These are phyloP conservation scores for Agrocybe pediades DNA, from an alignment of 768 basidiomycete species.

Conservation along the genomic window DNA sequence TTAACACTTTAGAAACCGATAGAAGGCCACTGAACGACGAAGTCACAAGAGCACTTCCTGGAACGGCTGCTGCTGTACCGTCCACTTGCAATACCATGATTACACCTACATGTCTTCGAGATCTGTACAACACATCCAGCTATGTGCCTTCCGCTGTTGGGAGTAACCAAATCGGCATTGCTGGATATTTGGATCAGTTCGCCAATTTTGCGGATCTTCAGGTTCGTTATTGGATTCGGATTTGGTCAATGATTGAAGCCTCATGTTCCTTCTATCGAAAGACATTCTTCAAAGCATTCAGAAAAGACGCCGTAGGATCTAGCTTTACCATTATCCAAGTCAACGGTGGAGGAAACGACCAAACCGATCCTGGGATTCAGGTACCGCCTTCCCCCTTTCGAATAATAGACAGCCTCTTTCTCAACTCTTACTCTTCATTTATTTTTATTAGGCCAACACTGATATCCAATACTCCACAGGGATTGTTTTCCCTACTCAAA, in stretches of 20 bases:
- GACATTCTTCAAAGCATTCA: slow-evolving; percentile 57
- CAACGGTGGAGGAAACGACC: slow-evolving; percentile 58
- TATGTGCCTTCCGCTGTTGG: slow-evolving; percentile 47
- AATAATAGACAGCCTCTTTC: no score
- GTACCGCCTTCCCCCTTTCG: no score
- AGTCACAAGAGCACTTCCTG: slow-evolving; percentile 21
- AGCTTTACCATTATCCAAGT: slow-evolving; percentile 43
- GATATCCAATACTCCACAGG: slow-evolving; percentile 68
- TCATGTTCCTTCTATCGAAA: slow-evolving; percentile 20
- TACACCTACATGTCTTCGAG: slow-evolving; percentile 60
- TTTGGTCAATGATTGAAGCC: no score
- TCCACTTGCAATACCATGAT: slow-evolving; percentile 44
- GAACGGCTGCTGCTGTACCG: slow-evolving; percentile 34
- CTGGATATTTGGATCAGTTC: slow-evolving; percentile 58
- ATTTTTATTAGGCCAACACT: slow-evolving; percentile 70
- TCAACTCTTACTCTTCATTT: no score
- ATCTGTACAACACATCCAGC: slow-evolving; percentile 51
- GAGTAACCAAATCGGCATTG: slow-evolving; percentile 58
- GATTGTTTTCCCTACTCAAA: slow-evolving; percentile 62
- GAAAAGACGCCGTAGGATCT: slow-evolving; percentile 47
- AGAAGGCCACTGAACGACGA: slow-evolving; percentile 39
- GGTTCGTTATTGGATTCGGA: no score
- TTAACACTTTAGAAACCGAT: slow-evolving; percentile 55
- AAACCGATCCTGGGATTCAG: slow-evolving; percentile 55
- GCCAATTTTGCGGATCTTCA: slow-evolving; percentile 61